These are phyloP conservation scores for Athelia psychrophila DNA, from an alignment of 1,284 basidiomycete species.

Conservation along the genomic window DNA sequence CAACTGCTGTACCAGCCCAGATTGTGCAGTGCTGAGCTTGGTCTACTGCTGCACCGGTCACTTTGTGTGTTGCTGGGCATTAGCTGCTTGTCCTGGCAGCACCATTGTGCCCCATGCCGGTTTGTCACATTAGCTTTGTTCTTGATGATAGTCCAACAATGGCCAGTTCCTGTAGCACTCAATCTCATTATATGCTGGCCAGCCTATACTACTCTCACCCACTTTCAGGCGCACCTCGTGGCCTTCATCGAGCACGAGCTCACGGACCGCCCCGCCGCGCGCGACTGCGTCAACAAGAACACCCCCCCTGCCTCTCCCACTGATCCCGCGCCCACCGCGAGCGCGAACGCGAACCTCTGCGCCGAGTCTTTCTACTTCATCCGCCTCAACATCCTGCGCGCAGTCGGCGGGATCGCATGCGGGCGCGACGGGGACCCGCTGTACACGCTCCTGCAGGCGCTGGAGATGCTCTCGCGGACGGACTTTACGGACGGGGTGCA, in stretches of 20 bases:
- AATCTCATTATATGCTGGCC: too few relatives aligned
- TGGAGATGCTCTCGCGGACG: slow-evolving; percentile 65
- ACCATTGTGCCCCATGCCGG: too few relatives aligned
- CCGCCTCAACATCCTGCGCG: slow-evolving; percentile 71
- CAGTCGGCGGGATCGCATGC: slow-evolving; percentile 64
- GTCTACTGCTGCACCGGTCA: too few relatives aligned
- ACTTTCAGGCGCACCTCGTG: slow-evolving; percentile 61
- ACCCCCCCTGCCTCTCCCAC: slow-evolving; percentile 23
- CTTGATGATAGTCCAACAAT: too few relatives aligned
- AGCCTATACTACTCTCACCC: too few relatives aligned
- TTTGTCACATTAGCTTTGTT: too few relatives aligned
- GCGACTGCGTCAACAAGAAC: slow-evolving; percentile 41
- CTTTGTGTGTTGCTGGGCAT: too few relatives aligned
- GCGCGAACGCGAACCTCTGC: slow-evolving; percentile 64
- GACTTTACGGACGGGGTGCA: slow-evolving; percentile 65
- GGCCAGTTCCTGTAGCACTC: too few relatives aligned
- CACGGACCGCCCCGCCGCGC: slow-evolving; percentile 42
- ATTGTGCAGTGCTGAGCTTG: too few relatives aligned
- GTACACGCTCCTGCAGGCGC: slow-evolving; percentile 61
- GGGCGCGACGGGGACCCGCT: slow-evolving; percentile 73
- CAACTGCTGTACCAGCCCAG: too few relatives aligned
- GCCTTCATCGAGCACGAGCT: slow-evolving; percentile 58
- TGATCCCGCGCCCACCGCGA: slow-evolving; percentile 1
- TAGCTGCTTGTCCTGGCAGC: too few relatives aligned
- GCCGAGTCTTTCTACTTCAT: slow-evolving; percentile 72